A percentile compares a stretch with the other conserved stretches of the same genome.
Evolutionary conservation across 139 green algal species (phyloP).

Genomic region (Chlamydomonas sphaeroides): DNA sequence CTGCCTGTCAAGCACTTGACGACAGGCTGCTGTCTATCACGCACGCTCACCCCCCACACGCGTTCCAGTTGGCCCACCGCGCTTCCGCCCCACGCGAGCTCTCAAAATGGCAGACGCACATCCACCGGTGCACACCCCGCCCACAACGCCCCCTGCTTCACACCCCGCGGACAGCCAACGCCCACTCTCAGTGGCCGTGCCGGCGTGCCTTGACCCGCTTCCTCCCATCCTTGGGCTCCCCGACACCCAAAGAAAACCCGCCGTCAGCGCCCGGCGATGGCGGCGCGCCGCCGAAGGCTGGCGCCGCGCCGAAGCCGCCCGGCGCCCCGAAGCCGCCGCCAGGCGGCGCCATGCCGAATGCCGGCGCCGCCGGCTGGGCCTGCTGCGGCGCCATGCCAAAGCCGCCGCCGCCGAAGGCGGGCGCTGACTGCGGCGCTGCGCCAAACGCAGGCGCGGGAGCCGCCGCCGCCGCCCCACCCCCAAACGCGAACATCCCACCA

Average conservation of each 20-base stretch:
- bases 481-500: neutral
- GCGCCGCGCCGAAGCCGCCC: neutral
- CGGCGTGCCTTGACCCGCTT: slow-evolving; percentile 34
- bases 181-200: too few species aligned
- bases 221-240: slow-evolving; percentile 3
- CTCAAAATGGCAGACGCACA: too few species aligned
- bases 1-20: too few species aligned
- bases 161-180: too few species aligned
- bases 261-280: neutral
- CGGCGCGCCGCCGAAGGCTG: neutral
- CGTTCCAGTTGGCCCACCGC: too few species aligned
- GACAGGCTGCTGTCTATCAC: too few species aligned
- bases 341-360: neutral
- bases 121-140: too few species aligned
- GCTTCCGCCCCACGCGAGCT: too few species aligned
- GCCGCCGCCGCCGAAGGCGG: neutral
- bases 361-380: neutral
- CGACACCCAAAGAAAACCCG: too few species aligned
- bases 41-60: too few species aligned
- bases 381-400: too few species aligned
- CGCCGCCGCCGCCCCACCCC: neutral
- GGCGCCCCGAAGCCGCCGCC: neutral
- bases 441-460: neutral
- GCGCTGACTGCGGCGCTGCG: neutral
- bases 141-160: too few species aligned